phyloP scores from a whole-genome alignment of 2,329 filamentous ascomycete species.

The Botrytis elliptica region DNA sequence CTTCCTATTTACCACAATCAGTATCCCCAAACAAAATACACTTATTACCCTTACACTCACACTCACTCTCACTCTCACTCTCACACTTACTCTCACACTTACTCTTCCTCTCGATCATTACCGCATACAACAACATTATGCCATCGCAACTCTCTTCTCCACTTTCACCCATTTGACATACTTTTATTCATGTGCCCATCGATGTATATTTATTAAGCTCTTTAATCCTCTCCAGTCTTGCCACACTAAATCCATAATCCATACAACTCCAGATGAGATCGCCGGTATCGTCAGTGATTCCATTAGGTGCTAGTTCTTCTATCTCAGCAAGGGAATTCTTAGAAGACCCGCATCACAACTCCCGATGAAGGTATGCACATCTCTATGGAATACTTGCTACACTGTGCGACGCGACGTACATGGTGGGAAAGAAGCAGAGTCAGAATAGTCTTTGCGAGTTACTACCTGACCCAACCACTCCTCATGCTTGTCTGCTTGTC shows the following conservation, averaged over 20 bases:
- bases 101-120: neutral
- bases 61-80: neutral
- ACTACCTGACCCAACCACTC: slow-evolving; percentile 1
- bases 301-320: slow-evolving; percentile 35
- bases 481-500: slow-evolving; percentile 4
- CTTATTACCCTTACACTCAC: neutral
- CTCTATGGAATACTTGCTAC: slow-evolving; percentile 2
- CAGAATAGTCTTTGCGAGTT: neutral
- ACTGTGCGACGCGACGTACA: slow-evolving; percentile 6
- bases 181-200: neutral
- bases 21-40: neutral
- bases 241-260: neutral
- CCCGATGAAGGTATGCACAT: slow-evolving; percentile 39
- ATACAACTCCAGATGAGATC: slow-evolving; percentile 37
- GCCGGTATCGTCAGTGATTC: slow-evolving; percentile 32
- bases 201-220: slow-evolving; percentile 17
- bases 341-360: slow-evolving; percentile 25
- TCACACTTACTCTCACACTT: neutral
- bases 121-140: slow-evolving; percentile 12
- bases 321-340: slow-evolving; percentile 36
- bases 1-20: slow-evolving; percentile 11
- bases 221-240: slow-evolving; percentile 3
- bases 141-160: slow-evolving; percentile 11
- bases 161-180: neutral
- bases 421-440: slow-evolving; percentile 4